These are phyloP conservation scores for Atalantia buxifolia DNA, from an alignment of 345 rosid genomes.

Conservation along the genomic window DNA sequence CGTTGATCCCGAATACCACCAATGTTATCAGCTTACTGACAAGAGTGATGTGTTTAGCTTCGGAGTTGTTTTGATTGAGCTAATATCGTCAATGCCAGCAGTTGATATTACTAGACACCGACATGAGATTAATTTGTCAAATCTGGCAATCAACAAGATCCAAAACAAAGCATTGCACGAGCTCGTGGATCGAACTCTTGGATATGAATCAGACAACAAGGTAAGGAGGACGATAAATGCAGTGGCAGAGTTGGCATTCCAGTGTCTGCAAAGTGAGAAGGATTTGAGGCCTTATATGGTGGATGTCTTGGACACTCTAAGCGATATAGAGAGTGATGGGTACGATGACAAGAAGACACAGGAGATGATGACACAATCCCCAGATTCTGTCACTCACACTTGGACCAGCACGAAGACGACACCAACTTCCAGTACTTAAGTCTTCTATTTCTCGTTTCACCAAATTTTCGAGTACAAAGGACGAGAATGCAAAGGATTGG, in stretches of 20 bases:
- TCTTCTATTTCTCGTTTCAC: not conserved
- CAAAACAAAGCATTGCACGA: slow-evolving; percentile 53
- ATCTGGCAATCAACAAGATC: slow-evolving; percentile 77
- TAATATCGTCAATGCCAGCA: slow-evolving; percentile 78
- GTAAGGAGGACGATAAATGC: slow-evolving; percentile 47
- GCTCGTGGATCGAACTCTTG: slow-evolving; percentile 68
- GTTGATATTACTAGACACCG: slow-evolving; percentile 83
- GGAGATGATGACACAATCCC: slow-evolving; percentile 32
- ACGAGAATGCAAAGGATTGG: not conserved
- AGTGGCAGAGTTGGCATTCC: slow-evolving; percentile 86
- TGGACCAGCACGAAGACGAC: slow-evolving; percentile 49
- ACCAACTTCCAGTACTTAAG: slow-evolving; percentile 20
- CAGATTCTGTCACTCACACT: slow-evolving; percentile 43
- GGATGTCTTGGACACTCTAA: slow-evolving; percentile 43
- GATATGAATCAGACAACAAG: slow-evolving; percentile 54
- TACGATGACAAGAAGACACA: slow-evolving; percentile 17
- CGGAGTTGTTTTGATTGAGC: slow-evolving; percentile 64
- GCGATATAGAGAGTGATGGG: slow-evolving; percentile 33
- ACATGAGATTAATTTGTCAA: slow-evolving; percentile 75
- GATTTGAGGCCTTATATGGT: slow-evolving; percentile 75
- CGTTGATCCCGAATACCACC: slow-evolving; percentile 87
- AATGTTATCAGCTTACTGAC: slow-evolving; percentile 74
- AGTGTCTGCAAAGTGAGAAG: slow-evolving; percentile 63
- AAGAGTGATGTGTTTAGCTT: slow-evolving; percentile 90
- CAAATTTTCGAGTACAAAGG: not conserved